Evolutionary conservation across 306 rosid species (phyloP), one percentile per base, ranked within the genome.

Genomic region (Castanea sativa): DNA sequence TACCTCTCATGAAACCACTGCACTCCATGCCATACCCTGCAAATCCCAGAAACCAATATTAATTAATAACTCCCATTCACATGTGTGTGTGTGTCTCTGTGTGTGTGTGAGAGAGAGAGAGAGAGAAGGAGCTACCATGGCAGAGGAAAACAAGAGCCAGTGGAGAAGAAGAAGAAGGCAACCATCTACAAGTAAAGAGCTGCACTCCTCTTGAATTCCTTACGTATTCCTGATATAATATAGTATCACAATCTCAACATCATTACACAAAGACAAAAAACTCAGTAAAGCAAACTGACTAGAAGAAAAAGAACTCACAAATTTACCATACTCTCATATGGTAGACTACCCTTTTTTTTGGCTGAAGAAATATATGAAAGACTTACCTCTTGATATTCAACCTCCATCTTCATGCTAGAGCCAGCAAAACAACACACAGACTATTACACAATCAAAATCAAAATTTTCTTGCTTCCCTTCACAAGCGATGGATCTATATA

Each of bases 1-100:
- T 87, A 95, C 99, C 99, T 90, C 86, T 90, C 98, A 95, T 95
- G 93, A 90, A 95, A 32, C 90, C 74, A 76, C 98, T 86, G 91
- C 98, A 95, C 78, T 95, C 99, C 96, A 90, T 89, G 78, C 98
- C 99, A 74, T 95, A 95, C 6, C 98, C 99, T 95, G 91, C 89
- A 80, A 84, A 77, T 14, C 56, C 51, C 84, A 77, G 64, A 41
- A 79, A 23, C 20, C n/a, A 49, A 45, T 79, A 64, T 4, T 29
- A 55, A 81, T 78, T 58, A 75, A 32, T 70, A 72, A 11, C 72
- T 9, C 45, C 45, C 45, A 41, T 41, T 41, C 45, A 41, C 11
- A 0, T 41, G 38, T 33, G 45, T 38, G 10, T 10, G 5, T 6
- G 4, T 27, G 53, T 29, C 18, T 75, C 5, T 25, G 14, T 20